Conservation (phyloP, 2,329 filamentous ascomycete genomes). For the Calonectria multiphialidica region DNA sequence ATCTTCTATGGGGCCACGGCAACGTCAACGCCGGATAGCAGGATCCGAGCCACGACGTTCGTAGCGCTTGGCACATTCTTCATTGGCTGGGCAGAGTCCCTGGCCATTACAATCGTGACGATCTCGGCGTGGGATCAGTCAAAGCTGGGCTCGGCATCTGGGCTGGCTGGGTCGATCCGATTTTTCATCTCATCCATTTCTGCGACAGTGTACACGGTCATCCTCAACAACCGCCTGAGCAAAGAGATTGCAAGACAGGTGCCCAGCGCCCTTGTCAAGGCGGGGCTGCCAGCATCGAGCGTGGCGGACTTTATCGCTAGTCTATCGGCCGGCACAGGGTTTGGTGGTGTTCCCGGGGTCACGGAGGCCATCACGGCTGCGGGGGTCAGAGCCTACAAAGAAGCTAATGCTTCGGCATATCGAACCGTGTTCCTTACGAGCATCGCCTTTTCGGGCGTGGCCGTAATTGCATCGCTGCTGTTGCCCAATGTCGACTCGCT, state of each 20-base stretch:
- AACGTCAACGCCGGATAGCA: conserved; percentile 44
- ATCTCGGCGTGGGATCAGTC: conserved; percentile 49
- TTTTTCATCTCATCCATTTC: conserved; percentile 50
- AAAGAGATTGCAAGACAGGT: conserved; percentile 47
- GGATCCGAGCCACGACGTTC: conserved; percentile 41
- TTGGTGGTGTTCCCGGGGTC: conserved; percentile 46
- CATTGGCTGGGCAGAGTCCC: conserved; percentile 51
- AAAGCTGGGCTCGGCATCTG: conserved; percentile 50
- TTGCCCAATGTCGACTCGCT: conserved; percentile 50
- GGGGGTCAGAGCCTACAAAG: conserved; percentile 46
- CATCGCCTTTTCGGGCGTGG: conserved; percentile 49
- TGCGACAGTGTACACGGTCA: conserved; percentile 49
- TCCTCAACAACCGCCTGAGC: conserved; percentile 48
- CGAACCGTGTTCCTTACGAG: conserved; percentile 50
- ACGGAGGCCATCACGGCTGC: conserved; percentile 45
- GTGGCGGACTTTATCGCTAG: conserved; percentile 49
- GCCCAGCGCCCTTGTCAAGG: conserved; percentile 47
- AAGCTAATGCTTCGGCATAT: conserved; percentile 50
- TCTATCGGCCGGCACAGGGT: conserved; percentile 43
- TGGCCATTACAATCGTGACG: conserved; percentile 50
- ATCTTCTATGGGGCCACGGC: conserved; percentile 47
- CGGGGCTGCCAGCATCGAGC: conserved; percentile 51
- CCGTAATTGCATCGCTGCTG: conserved; percentile 46
- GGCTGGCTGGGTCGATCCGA: conserved; percentile 51
- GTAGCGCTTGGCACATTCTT: conserved; percentile 49